Base-by-base conservation (phyloP, 1,139 yeast species). In the Hyphopichia pseudoburtonii region DNA sequence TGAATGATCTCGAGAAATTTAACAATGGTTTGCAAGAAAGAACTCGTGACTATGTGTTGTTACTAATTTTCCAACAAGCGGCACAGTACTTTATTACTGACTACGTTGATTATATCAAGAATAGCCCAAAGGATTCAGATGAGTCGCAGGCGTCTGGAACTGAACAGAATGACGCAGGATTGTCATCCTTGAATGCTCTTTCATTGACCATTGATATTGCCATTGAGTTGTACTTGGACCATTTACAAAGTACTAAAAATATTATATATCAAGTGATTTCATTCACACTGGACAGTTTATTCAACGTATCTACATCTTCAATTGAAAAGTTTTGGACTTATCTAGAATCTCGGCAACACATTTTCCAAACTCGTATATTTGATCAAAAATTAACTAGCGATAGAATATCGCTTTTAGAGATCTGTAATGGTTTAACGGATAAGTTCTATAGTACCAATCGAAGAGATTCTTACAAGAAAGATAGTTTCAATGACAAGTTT, bases 341-440 rank as follows among this genome's bases (percentile, higher is more conserved):
- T 36, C 40, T 71, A 42, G 77, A 70, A 40, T 39, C 68, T 3
- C 52, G 76, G 35, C 44, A 51, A 14, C 30, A 34, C 2, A 18
- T 50, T 7, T 54, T 69, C 12, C 38, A 45, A 19, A 36, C 42
- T 1, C 44, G 48, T 10, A 46, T 69, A 5, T 69, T 68, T 41
- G 57, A 57, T 38, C 52, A 59, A 28, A 49, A 51, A 5, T 39
- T 52, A 1, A 61, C 64, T 8, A 48, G 57, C 31, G 73, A 71
- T 43, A 52, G 77, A 46, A 69, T 71, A 5, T 54, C 70, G 2
- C 41, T 70, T 14, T 55, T 71, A 41, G 72, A 66, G 17, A 52
- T 70, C 6, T 65, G 73, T 41, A 70, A 70, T 39, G 47, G 58
- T 18, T 45, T 70, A 28, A 65, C 73, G 5, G 75, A 70, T 46